Evolutionary conservation across 805 yeast species (phyloP).

Genomic region (Sungouiozyma ichnusensis): DNA sequence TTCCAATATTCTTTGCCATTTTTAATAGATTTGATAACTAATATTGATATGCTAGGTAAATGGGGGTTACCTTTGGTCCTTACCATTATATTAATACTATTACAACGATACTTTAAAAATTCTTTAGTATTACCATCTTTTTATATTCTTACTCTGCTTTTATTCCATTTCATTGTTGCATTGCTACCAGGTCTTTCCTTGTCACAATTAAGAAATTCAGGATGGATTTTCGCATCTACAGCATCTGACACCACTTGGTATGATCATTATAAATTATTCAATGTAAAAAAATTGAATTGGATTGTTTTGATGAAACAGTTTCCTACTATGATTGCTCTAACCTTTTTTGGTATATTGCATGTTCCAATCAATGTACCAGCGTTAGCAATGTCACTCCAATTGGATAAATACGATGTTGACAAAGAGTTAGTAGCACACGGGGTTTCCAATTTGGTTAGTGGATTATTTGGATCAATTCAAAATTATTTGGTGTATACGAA

Average conservation of each 20-base stretch:
- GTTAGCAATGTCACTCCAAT: slow-evolving; percentile 77
- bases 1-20: slow-evolving; percentile 54
- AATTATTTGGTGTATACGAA: slow-evolving; percentile 93
- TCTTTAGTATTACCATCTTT: slow-evolving; percentile 73
- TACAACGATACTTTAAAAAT: slow-evolving; percentile 53
- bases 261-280: slow-evolving; percentile 64
- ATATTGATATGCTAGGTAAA: slow-evolving; percentile 35
- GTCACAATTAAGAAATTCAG: slow-evolving; percentile 50
- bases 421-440: slow-evolving; percentile 94
- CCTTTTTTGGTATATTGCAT: slow-evolving; percentile 90
- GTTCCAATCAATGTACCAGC: slow-evolving; percentile 99
- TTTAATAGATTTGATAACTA: slow-evolving; percentile 34
- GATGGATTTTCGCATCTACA: slow-evolving; percentile 66
- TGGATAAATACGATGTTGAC: slow-evolving; percentile 79
- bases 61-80: slow-evolving; percentile 65
- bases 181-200: slow-evolving; percentile 58
- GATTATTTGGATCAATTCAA: slow-evolving; percentile 78
- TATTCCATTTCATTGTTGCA: slow-evolving; percentile 60
- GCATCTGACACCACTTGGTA: slow-evolving; percentile 79
- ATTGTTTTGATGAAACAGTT: slow-evolving; percentile 50
- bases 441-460: slow-evolving; percentile 75
- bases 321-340: slow-evolving; percentile 91
- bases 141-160: slow-evolving; percentile 58
- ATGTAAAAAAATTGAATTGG: slow-evolving; percentile 70
- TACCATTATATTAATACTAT: slow-evolving; percentile 46